phyloP scores from a whole-genome alignment of 129 eudicot genomes.

The Helianthus tuberosus region DNA sequence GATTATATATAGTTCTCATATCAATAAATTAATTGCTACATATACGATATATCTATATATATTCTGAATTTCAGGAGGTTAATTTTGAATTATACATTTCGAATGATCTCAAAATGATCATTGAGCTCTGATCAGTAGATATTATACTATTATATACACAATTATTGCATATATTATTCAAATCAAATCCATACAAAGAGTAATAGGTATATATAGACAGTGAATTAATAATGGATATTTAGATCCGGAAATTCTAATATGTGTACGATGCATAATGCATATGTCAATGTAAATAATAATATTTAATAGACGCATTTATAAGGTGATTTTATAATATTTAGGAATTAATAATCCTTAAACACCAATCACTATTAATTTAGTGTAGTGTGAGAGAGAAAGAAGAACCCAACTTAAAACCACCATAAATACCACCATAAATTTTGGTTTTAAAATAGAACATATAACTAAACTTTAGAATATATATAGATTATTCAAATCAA shows the following conservation, averaged over 20 bases:
- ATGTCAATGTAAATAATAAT: background rate
- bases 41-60: background rate
- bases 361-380: too few species aligned
- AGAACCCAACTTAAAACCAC: too few species aligned
- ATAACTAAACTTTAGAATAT: too few species aligned
- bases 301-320: background rate
- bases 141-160: background rate
- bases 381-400: too few species aligned
- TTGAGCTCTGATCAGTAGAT: constrained; percentile 9
- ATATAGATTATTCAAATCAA: too few species aligned
- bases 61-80: background rate
- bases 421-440: too few species aligned
- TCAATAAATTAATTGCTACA: constrained; percentile 8
- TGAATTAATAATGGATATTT: background rate
- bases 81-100: constrained; percentile 16
- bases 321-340: background rate
- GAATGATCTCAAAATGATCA: constrained; percentile 15
- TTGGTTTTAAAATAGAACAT: too few species aligned
- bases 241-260: constrained; percentile 10
- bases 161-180: background rate
- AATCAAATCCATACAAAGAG: background rate
- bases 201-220: background rate
- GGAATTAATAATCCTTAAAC: too few species aligned
- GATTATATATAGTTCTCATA: too few species aligned
- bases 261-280: background rate